Base-by-base conservation (phyloP, 129 eudicot species). In the Gnaphalium uliginosum region DNA sequence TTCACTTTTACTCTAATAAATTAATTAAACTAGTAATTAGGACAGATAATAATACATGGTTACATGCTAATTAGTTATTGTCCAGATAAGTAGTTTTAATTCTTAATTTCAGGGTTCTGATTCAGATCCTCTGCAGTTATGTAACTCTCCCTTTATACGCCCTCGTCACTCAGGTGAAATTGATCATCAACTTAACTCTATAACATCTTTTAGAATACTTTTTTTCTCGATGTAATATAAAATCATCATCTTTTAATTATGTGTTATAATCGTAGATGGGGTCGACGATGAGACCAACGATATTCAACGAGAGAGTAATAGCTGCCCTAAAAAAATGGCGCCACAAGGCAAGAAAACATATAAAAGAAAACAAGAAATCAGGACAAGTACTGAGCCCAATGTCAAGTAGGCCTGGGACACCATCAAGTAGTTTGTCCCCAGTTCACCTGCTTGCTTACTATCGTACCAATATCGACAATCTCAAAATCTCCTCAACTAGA, bases 91-190 rank as follows among this genome's bases (percentile, higher is more conserved):
- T 8, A 18, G 11, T 23, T 6, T 29, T 37, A 14, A 27, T 46
- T 2, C 15, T 7, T 74, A n/a, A n/a, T 33, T 25, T 13, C 69
- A 86, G 93, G 78, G 81, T 88, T 56, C 66, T 76, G 73, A 81
- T 82, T 21, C 91, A 85, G 82, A 80, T 84, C 33, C 68, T 91
- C 14, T 86, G 90, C 86, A 89, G 97, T 73, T 89, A 88, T 35
- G 89, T 87, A 37, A 89, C 92, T 26, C 96, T 89, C 62, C 96
- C 97, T 43, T 77, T 89, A 2, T 91, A 87, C 37, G 92, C 92
- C 72, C 87, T 87, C 13, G 90, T 89, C 24, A 84, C 97, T 24
- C 96, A 87, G 86, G 97, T 89, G 71, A 61, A 54, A 11, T n/a
- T 48, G 17, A 13, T 76, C 22, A 63, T 63, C 6, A 8, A 24